Percentiles rank a stretch among this genome's conserved stretches.
Conservation (phyloP, 2,329 filamentous ascomycete species). For the Colletotrichum sp. region DNA sequence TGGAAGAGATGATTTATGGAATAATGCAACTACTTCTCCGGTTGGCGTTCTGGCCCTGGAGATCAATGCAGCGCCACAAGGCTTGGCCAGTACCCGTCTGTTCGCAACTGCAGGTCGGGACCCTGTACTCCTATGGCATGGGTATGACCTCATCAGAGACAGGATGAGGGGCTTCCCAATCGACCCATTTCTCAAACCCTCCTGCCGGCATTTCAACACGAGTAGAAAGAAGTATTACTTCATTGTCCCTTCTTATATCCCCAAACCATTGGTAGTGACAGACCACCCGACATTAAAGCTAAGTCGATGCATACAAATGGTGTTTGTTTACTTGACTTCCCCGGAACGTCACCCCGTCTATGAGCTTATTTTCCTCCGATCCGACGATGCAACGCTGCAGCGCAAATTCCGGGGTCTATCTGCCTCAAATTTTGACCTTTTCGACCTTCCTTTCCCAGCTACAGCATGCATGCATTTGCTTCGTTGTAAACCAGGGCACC, state of each 20-base stretch:
- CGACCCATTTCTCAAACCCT: neutral
- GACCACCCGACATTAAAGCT: neutral
- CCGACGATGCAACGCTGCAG: neutral
- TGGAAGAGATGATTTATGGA: neutral
- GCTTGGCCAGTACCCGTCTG: neutral
- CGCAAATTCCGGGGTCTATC: neutral
- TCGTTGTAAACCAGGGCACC: neutral
- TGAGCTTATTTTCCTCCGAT: neutral
- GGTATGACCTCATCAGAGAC: neutral
- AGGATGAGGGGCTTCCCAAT: neutral
- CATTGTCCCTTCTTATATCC: neutral
- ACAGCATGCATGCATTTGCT: neutral
- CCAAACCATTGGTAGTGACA: neutral
- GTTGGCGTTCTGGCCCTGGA: neutral
- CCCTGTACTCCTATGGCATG: neutral
- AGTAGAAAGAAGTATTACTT: neutral
- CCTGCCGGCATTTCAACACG: neutral
- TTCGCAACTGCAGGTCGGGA: neutral
- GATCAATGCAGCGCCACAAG: neutral
- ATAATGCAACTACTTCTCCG: neutral
- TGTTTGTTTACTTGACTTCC: neutral
- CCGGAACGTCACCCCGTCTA: neutral
- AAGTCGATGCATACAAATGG: neutral
- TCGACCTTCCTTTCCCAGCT: neutral
- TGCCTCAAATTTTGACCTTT: neutral